Base-by-base conservation (phyloP, 1,139 yeast species). In the Kodamaea sp. region DNA sequence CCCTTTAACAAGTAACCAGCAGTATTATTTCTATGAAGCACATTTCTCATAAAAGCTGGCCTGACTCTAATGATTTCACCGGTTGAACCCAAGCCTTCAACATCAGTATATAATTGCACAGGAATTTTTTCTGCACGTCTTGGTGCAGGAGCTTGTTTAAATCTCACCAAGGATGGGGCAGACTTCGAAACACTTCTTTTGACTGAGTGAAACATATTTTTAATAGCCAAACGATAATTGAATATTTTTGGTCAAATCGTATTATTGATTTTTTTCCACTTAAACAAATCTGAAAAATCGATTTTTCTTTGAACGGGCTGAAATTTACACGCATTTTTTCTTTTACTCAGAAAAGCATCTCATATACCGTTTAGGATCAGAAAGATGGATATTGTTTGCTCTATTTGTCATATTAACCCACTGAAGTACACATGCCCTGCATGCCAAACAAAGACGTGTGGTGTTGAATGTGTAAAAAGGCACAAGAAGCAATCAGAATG, bases 371-470 rank as follows among this genome's bases (percentile, higher is more conserved):
- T 26, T 26, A 26, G 28, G 28, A 15, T 3, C 10, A 30, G 23
- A n/a, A 30, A 20, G 32, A 25, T 20, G 8, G 32, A 40, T 26
- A 29, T 34, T 6, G 35, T 54, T 29, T 82, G 88, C 53, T 67
- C 69, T 34, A 66, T 81, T 25, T 84, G 92, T 49, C 65, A 67
- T 7, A 51, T 53, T 20, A 58, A 65, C 20, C 59, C 56, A 15
- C 60, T 70, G 42, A 85, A 81, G 54, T 90, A 90, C 57, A 80
- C 74, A n/a, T 90, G 97, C 57, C 97, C 97, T 0, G 82, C 84
- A 8, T 90, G 97, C 55, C 65, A 64, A 7, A 58, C 67, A 10
- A 70, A 65, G 42, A 83, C 94, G 0, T 90, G 97, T 57, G 79
- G 86, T 0, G 57, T 85, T 9, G 70, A 53, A 5, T 90, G 97